Evolutionary conservation across 805 yeast species (phyloP).

Genomic region (Starmerella vitae): DNA sequence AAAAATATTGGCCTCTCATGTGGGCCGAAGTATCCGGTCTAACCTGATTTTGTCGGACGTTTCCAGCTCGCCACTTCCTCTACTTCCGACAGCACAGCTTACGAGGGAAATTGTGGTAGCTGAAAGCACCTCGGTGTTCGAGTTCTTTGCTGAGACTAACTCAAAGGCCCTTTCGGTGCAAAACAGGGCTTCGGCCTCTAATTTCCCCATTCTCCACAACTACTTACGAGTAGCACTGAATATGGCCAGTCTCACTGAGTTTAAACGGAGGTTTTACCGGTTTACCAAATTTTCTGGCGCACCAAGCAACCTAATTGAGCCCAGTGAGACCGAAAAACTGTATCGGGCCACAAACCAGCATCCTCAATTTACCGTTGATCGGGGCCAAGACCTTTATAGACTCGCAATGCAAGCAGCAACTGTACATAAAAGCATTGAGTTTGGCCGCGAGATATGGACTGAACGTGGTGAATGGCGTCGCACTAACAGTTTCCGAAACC

Average conservation of each 20-base stretch:
- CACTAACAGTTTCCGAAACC: conserved; percentile 35
- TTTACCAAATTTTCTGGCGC: conserved; percentile 13
- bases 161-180: conserved; percentile 33
- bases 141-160: conserved; percentile 34
- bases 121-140: conserved; percentile 71
- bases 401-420: conserved; percentile 56
- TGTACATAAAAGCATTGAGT: conserved; percentile 37
- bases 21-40: conserved; percentile 23
- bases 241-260: conserved; percentile 29
- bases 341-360: neutral
- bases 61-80: conserved; percentile 39
- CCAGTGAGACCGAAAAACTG: neutral
- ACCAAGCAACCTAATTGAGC: neutral
- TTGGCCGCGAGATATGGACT: conserved; percentile 58
- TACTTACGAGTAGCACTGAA: conserved; percentile 38
- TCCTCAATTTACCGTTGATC: conserved; percentile 8
- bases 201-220: conserved; percentile 21
- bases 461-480: conserved; percentile 68
- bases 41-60: conserved; percentile 17
- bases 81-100: conserved; percentile 47
- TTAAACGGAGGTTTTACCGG: conserved; percentile 28
- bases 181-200: conserved; percentile 30
- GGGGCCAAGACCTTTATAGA: conserved; percentile 42
- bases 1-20: conserved; percentile 21
- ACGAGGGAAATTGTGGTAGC: conserved; percentile 36